Base-by-base conservation (phyloP, 352 stramenopile species). In the Peronospora belbahrii region DNA sequence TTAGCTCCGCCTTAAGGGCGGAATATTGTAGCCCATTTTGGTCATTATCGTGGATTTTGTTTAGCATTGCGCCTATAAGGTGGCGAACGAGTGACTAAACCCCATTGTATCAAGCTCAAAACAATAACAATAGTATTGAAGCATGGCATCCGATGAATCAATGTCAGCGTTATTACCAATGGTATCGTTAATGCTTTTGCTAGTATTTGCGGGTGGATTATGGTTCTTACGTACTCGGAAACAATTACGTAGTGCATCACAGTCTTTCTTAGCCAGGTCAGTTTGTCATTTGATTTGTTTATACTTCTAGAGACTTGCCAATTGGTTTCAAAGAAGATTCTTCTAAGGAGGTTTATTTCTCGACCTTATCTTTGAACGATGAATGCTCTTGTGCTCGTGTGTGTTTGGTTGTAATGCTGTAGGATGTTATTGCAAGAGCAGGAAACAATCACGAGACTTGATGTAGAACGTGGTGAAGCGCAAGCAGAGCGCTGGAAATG, bases 401-500 rank as follows among this genome's bases (percentile, higher is more conserved):
- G n/a, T n/a, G n/a, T n/a, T n/a, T n/a, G n/a, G n/a, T n/a, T n/a
- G n/a, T n/a, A n/a, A 10, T 42, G 19, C 10, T 54, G 13, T 52
- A 79, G 70, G 35, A 77, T 83, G 43, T 39, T 83, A 19, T 45
- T 76, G 19, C 58, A 70, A 22, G 68, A 83, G 23, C 65, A 67
- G n/a, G 75, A 84, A 18, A 65, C 65, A 0, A 67, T 84, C 19
- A 90, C 78, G 9, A 63, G 78, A 6, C 65, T 90, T 13, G 78
- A 90, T 55, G 56, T 90, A 3, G 78, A 90, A 46, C 71, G 78
- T 37, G 79, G 57, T 15, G 52, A 65, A 59, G 75, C 59, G 34
- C 63, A 63, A 27, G 70, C 82, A 8, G 74, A 85, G 60, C 75
- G 75, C 13, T 90, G 78, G 78, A 85, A 83, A 23, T 90, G 78